Evolutionary conservation across 768 basidiomycete species (phyloP).

Genomic region (Brasilioporus rufonigricans): DNA sequence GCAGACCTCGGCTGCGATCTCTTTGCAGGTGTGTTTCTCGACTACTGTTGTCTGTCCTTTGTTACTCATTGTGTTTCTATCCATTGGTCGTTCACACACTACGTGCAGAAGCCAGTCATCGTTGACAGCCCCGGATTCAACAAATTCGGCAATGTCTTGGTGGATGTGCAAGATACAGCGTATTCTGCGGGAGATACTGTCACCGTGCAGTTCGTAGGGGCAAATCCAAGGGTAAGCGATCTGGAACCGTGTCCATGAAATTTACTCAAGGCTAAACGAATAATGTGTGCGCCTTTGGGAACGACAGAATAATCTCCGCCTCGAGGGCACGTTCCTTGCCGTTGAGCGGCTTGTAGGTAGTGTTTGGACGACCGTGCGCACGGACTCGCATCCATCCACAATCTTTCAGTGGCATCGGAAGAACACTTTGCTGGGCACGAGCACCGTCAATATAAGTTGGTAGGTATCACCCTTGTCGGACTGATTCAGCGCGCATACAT

Average conservation of each 20-base stretch:
- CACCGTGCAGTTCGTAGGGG: constrained; percentile 64
- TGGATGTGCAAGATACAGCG: constrained; percentile 47
- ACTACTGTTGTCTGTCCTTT: background rate
- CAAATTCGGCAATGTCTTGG: constrained; percentile 59
- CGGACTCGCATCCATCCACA: constrained; percentile 81
- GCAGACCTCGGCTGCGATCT: constrained; percentile 63
- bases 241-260: too few species aligned
- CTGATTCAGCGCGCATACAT: constrained; percentile 7
- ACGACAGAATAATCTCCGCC: constrained; percentile 69
- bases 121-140: constrained; percentile 56
- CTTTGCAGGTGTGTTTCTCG: constrained; percentile 48
- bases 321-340: constrained; percentile 70
- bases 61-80: background rate
- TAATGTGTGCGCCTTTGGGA: too few species aligned
- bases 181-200: constrained; percentile 63
- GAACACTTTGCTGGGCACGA: constrained; percentile 55
- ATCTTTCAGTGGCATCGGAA: constrained; percentile 62
- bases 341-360: constrained; percentile 53
- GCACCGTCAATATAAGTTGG: constrained; percentile 68
- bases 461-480: constrained; percentile 25
- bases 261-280: too few species aligned
- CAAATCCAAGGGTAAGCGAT: constrained; percentile 68
- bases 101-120: constrained; percentile 53
- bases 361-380: constrained; percentile 56
- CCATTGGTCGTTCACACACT: background rate